These are phyloP conservation scores for Exophiala sideris DNA, from an alignment of 2,329 filamentous ascomycete genomes.

Conservation along the genomic window DNA sequence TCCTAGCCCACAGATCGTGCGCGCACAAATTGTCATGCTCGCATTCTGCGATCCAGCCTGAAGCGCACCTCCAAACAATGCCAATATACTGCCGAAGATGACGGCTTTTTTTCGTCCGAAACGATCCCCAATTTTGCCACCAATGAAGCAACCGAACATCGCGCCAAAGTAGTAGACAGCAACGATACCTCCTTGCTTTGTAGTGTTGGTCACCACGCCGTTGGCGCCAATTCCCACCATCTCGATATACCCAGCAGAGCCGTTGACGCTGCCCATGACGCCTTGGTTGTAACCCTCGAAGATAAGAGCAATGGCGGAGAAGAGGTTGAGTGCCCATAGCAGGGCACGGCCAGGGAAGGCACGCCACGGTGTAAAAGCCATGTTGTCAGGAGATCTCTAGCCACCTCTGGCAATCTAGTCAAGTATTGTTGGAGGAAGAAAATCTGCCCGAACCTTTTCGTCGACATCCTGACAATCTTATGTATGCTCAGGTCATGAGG, in stretches of 20 bases:
- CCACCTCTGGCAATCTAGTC: no score
- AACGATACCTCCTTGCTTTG: constrained; percentile 52
- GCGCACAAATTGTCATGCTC: constrained; percentile 49
- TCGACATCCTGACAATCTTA: no score
- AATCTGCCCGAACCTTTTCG: no score
- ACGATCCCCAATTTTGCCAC: constrained; percentile 51
- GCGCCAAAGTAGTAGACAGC: constrained; percentile 54
- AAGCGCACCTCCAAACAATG: constrained; percentile 49
- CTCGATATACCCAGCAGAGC: constrained; percentile 35
- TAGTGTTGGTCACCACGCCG: constrained; percentile 47
- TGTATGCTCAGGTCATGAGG: no score
- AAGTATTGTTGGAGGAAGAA: no score
- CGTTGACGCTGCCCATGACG: constrained; percentile 38
- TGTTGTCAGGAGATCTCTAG: background rate
- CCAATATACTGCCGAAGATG: constrained; percentile 47
- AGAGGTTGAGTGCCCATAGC: constrained; percentile 9
- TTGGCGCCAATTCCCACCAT: constrained; percentile 46
- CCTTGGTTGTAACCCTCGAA: constrained; percentile 32
- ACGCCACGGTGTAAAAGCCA: constrained; percentile 8
- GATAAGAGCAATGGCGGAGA: constrained; percentile 37
- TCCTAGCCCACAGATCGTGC: constrained; percentile 52
- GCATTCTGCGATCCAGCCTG: constrained; percentile 46
- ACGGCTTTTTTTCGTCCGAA: constrained; percentile 54
- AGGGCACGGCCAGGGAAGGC: constrained; percentile 1
- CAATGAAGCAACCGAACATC: constrained; percentile 50